phyloP scores from a whole-genome alignment of 179 eudicot genomes.

The Silene coronaria region DNA sequence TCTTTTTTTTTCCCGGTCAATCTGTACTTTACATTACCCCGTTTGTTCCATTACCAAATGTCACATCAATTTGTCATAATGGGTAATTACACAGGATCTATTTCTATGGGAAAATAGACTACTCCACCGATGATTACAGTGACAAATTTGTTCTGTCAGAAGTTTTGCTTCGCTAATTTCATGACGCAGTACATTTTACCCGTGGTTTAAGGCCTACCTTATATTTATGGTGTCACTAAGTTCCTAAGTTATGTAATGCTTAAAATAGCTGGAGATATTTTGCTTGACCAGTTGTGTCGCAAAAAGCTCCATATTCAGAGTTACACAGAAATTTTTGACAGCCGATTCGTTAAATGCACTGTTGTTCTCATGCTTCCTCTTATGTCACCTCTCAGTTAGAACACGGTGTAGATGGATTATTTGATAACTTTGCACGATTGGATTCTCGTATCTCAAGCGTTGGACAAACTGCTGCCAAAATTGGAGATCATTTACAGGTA shows the following conservation, averaged over 20 bases:
- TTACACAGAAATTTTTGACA: neutral
- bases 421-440: constrained; percentile 50
- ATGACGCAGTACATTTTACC: too few species aligned
- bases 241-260: neutral
- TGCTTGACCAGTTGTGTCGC: neutral
- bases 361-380: neutral
- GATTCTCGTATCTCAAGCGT: constrained; percentile 54
- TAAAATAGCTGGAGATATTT: neutral
- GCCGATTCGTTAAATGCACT: neutral
- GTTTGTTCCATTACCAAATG: neutral
- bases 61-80: neutral
- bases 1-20: neutral
- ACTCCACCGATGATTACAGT: too few species aligned
- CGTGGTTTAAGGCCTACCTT: too few species aligned
- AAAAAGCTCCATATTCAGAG: neutral
- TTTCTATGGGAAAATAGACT: neutral
- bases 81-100: neutral
- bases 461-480: constrained; percentile 54
- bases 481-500: constrained; percentile 55
- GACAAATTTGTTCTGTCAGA: too few species aligned
- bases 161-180: too few species aligned
- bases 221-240: neutral
- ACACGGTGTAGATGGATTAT: constrained; percentile 72
- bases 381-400: constrained; percentile 56
- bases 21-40: neutral